Percentiles rank a stretch among this genome's conserved stretches.
Conservation (phyloP, 2,329 filamentous ascomycete genomes). For the Pseudopyricularia cyperi region DNA sequence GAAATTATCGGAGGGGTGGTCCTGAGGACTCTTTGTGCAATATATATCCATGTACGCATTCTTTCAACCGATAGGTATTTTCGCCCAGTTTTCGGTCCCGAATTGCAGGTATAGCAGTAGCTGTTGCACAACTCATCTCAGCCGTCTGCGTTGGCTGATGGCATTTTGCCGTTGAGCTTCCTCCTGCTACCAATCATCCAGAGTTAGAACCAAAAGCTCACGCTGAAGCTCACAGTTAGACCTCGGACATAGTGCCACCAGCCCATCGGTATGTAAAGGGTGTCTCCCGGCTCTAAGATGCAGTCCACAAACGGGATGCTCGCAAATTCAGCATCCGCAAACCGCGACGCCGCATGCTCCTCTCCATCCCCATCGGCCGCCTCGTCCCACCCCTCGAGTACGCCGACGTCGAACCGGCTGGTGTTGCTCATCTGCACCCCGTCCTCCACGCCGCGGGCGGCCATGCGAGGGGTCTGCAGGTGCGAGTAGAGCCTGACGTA, state of each 20-base stretch:
- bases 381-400: slow-evolving; percentile 48
- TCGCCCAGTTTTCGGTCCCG: no score
- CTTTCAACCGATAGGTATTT: no score
- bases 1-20: no score
- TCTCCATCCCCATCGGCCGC: slow-evolving; percentile 10
- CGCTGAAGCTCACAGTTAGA: slow-evolving; percentile 76
- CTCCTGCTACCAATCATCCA: no score
- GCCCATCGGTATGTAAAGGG: slow-evolving; percentile 77
- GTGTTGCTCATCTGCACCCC: slow-evolving; percentile 92
- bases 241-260: slow-evolving; percentile 98
- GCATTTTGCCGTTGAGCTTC: no score
- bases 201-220: slow-evolving; percentile 72
- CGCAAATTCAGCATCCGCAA: slow-evolving; percentile 33
- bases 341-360: slow-evolving; percentile 9
- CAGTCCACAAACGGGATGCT: slow-evolving; percentile 59
- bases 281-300: slow-evolving; percentile 69
- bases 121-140: no score
- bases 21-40: no score
- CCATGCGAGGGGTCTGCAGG: slow-evolving; percentile 33
- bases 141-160: no score
- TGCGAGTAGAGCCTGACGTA: slow-evolving; percentile 85
- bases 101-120: no score
- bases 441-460: slow-evolving; percentile 47
- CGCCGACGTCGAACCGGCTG: slow-evolving; percentile 62
- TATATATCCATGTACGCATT: no score